These are phyloP conservation scores for Boletus subcaerulescens DNA, from an alignment of 768 basidiomycete genomes.

Conservation along the genomic window DNA sequence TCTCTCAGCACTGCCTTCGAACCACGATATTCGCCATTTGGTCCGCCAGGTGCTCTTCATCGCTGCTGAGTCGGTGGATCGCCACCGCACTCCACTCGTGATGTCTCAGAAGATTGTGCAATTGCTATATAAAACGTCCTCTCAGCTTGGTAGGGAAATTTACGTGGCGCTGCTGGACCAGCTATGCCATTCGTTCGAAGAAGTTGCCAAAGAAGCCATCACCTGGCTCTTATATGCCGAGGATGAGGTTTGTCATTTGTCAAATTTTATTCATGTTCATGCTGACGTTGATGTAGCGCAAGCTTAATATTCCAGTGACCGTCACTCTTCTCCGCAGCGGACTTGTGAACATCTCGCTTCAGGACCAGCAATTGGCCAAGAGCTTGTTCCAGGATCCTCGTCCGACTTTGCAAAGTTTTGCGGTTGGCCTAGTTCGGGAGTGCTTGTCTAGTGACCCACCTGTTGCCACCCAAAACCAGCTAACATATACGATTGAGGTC, in stretches of 20 bases:
- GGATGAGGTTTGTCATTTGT: constrained; percentile 68
- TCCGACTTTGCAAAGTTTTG: constrained; percentile 74
- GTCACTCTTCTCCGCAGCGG: constrained; percentile 83
- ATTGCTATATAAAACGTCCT: constrained; percentile 84
- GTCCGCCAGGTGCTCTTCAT: constrained; percentile 80
- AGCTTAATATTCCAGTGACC: constrained; percentile 93
- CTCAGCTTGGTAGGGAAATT: constrained; percentile 86
- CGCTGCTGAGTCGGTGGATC: constrained; percentile 75
- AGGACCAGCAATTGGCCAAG: constrained; percentile 91
- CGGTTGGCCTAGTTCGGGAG: constrained; percentile 80
- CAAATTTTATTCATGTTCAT: neutral
- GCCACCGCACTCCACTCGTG: constrained; percentile 80
- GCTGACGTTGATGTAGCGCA: constrained; percentile 56
- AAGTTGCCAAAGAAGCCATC: constrained; percentile 94
- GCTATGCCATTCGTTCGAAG: constrained; percentile 83
- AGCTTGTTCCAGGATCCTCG: constrained; percentile 76
- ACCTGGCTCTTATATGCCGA: constrained; percentile 96
- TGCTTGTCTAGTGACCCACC: constrained; percentile 81
- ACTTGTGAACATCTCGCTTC: constrained; percentile 69
- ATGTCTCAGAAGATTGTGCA: constrained; percentile 98
- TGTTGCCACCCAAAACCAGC: constrained; percentile 74
- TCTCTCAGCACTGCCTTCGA: constrained; percentile 67
- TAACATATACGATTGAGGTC: constrained; percentile 77
- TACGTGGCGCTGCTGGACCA: constrained; percentile 89
- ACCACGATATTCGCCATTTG: constrained; percentile 83